These are phyloP conservation scores for Trametes versicolor DNA, from an alignment of 1,284 basidiomycete species.

Conservation along the genomic window DNA sequence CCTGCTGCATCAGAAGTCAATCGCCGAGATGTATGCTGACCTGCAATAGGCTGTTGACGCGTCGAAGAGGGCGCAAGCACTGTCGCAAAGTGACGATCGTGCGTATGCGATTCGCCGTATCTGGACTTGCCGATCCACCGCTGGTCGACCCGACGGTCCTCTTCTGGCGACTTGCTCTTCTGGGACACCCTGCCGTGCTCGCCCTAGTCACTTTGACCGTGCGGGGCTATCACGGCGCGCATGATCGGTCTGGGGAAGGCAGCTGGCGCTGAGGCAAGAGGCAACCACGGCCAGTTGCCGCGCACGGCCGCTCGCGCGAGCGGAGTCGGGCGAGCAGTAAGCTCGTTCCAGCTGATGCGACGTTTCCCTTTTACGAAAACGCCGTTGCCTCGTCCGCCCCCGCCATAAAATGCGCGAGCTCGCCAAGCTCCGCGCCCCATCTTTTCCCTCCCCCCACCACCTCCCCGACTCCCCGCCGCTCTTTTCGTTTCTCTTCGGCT, in stretches of 20 bases:
- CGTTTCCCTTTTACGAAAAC: conserved; percentile 26
- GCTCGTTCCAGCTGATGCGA: conserved; percentile 24
- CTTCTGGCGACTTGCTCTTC: not conserved
- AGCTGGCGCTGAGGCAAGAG: conserved; percentile 9
- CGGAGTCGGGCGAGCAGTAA: conserved; percentile 21
- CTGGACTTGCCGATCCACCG: too few relatives aligned
- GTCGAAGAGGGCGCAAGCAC: too few relatives aligned
- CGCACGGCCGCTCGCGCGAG: conserved; percentile 13
- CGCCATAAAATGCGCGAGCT: conserved; percentile 23
- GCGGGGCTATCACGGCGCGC: not conserved
- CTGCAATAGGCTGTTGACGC: too few relatives aligned
- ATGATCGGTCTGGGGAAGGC: not conserved
- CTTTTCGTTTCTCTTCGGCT: conserved; percentile 12
- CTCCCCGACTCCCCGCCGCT: conserved; percentile 10
- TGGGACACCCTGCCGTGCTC: not conserved
- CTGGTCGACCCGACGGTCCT: not conserved
- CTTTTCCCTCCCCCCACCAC: conserved; percentile 13
- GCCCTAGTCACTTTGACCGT: not conserved
- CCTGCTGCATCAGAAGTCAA: too few relatives aligned
- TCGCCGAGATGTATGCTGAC: not conserved
- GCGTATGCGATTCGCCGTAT: too few relatives aligned
- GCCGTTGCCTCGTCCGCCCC: conserved; percentile 20
- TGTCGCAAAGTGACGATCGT: too few relatives aligned
- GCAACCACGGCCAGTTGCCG: conserved; percentile 18
- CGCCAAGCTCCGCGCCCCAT: conserved; percentile 11